Evolutionary conservation across 225 moss, liverwort and hornwort species (phyloP).

Genomic region (Marchantia paleacea): DNA sequence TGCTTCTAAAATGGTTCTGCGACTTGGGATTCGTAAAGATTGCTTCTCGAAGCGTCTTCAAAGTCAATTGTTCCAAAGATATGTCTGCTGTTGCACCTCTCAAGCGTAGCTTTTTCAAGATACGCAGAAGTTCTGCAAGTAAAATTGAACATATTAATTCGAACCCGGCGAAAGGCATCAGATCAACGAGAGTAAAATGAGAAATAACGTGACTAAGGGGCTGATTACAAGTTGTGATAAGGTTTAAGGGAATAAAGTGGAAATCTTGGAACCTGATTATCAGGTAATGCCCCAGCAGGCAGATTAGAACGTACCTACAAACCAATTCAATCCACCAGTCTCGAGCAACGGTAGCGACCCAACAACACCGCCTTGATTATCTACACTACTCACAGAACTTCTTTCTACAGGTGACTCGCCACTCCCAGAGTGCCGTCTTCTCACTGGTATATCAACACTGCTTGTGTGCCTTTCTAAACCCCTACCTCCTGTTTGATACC

Average conservation of each 20-base stretch:
- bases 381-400: constrained; percentile 32
- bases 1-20: constrained; percentile 75
- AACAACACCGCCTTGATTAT: constrained; percentile 22
- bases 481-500: background rate
- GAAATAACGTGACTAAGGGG: background rate
- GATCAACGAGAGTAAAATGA: background rate
- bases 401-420: constrained; percentile 30
- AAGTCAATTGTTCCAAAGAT: constrained; percentile 58
- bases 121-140: constrained; percentile 65
- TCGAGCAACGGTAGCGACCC: constrained; percentile 40
- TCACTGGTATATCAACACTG: constrained; percentile 10
- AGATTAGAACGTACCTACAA: constrained; percentile 56
- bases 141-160: background rate
- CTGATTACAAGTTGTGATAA: no score
- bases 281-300: background rate
- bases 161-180: background rate
- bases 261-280: no score
- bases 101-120: constrained; percentile 59
- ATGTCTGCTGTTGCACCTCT: constrained; percentile 58
- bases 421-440: constrained; percentile 10
- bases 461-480: constrained; percentile 3
- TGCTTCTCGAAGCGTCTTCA: constrained; percentile 62
- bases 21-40: constrained; percentile 60
- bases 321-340: constrained; percentile 81
- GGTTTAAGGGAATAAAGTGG: no score